Evolutionary conservation across 768 basidiomycete genomes (phyloP).

Genomic region (Kwoniella shandongensis): DNA sequence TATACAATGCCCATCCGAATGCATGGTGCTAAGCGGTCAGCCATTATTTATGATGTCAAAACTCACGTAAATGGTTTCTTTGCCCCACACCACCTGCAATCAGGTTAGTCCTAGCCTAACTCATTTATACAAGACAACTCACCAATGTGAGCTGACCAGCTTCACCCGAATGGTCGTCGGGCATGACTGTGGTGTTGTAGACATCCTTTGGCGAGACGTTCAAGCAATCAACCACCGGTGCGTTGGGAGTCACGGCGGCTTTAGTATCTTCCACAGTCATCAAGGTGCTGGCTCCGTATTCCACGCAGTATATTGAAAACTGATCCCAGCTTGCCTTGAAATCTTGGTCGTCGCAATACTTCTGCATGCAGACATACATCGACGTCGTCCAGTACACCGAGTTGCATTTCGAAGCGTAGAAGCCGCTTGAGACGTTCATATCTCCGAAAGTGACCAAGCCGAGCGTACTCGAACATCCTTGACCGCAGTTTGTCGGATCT

Average conservation of each 20-base stretch:
- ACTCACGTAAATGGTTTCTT: slow-evolving; percentile 17
- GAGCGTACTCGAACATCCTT: slow-evolving; percentile 16
- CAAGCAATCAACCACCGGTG: slow-evolving; percentile 1
- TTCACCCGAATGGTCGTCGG: slow-evolving; percentile 8
- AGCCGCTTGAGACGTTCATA: slow-evolving; percentile 7
- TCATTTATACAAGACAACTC: background rate
- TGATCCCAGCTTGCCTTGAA: slow-evolving; percentile 7
- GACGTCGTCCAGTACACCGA: slow-evolving; percentile 12
- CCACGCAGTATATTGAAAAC: slow-evolving; percentile 15
- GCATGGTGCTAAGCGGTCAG: slow-evolving; percentile 21
- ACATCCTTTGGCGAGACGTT: too few species aligned
- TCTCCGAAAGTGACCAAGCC: slow-evolving; percentile 17
- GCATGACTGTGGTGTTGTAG: slow-evolving; percentile 18
- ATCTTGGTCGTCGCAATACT: slow-evolving; percentile 12
- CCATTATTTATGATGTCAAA: background rate
- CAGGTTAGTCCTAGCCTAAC: background rate
- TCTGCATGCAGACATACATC: slow-evolving; percentile 12
- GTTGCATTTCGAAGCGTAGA: slow-evolving; percentile 14
- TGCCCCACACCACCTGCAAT: slow-evolving; percentile 20
- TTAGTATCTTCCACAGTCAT: slow-evolving; percentile 4
- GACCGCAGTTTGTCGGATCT: slow-evolving; percentile 15
- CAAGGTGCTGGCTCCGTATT: slow-evolving; percentile 13
- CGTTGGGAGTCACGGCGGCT: slow-evolving; percentile 4
- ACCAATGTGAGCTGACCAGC: slow-evolving; percentile 22
- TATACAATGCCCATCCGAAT: slow-evolving; percentile 32